A percentile compares a stretch with the other conserved stretches of the same genome.
These are phyloP conservation scores for Mastigamoeba balamuthi DNA, from an alignment of 78 protist genomes.

Conservation along the genomic window DNA sequence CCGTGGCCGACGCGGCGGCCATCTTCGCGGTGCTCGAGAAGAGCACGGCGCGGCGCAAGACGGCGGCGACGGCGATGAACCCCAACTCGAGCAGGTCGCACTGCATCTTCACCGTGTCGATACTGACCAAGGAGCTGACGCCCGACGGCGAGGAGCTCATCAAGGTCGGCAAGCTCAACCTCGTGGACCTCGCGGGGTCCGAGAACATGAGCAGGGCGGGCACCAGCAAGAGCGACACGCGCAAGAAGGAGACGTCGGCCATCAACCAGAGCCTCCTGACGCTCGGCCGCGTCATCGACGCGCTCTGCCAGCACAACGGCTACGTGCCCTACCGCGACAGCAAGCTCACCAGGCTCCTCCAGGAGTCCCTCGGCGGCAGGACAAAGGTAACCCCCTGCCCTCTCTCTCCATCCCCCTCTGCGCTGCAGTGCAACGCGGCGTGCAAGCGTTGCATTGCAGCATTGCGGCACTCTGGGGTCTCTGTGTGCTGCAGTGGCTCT, in stretches of 20 bases:
- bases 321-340: conserved; percentile 64
- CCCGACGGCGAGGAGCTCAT: conserved; percentile 71
- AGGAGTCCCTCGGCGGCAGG: conserved; percentile 90
- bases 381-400: too few relatives aligned
- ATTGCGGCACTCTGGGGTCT: too few relatives aligned
- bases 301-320: conserved; percentile 36
- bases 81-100: conserved; percentile 68
- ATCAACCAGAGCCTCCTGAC: conserved; percentile 86
- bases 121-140: conserved; percentile 71
- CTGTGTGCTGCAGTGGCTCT: too few relatives aligned
- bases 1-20: conserved; percentile 26
- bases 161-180: conserved; percentile 77
- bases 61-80: conserved; percentile 35
- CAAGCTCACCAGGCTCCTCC: conserved; percentile 84
- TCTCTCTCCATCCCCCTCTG: too few relatives aligned
- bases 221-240: conserved; percentile 10
- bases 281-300: conserved; percentile 83
- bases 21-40: conserved; percentile 17
- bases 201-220: conserved; percentile 83
- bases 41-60: conserved; percentile 32
- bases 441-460: too few relatives aligned
- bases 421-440: too few relatives aligned
- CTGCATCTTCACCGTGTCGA: conserved; percentile 72
- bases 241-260: conserved; percentile 61
- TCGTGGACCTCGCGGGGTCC: conserved; percentile 92